Base-by-base conservation (phyloP, 306 rosid species). In the Fragaria iinumae region DNA sequence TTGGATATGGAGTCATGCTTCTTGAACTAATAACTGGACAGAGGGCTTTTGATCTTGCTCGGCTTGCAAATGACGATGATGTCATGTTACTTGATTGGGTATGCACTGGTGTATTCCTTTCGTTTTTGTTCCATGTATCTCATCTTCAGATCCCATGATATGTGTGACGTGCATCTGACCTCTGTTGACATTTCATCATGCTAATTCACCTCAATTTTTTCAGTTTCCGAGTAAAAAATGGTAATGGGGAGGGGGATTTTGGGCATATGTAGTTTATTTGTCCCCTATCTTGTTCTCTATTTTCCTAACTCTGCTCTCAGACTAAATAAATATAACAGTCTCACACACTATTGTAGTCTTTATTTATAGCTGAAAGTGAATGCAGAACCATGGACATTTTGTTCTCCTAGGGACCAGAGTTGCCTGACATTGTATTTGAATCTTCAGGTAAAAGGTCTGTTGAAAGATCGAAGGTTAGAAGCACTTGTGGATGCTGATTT, bases 1-100 rank as follows among this genome's bases (percentile, higher is more conserved):
- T 95, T 79, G 98, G 97, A 74, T 95, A 92, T 38, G 99, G 99
- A n/a, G 97, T 89, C 81, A 95, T 88, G 96, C 97, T 95, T 87
- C 97, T 95, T 73, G 99, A 95, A 83, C 88, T 95, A 71, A 89
- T 92, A 73, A 95, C 99, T 72, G 99, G 97, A 72, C 97, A 92
- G 79, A 87, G 96, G 81, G 99, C 99, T 69, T 95, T 90, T 32
- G 97, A 90, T 86, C 96, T 95, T n/a, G 97, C 97, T 50, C 90
- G 96, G 73, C 97, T 92, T 82, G 99, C 97, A 64, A 83, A 89
- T 72, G 91, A 92, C 69, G 96, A 90, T 21, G 91, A 93, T 79
- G 93, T 91, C 75, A 87, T 90, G 97, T 84, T 95, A 81, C 91
- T 92, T 75, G 97, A 92, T 81, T 95, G 97, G 99, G 99, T 95